A percentile compares a stretch with the other conserved stretches of the same genome.
phyloP scores from a whole-genome alignment of 2,329 filamentous ascomycete species.

The Apiospora malaysiana region DNA sequence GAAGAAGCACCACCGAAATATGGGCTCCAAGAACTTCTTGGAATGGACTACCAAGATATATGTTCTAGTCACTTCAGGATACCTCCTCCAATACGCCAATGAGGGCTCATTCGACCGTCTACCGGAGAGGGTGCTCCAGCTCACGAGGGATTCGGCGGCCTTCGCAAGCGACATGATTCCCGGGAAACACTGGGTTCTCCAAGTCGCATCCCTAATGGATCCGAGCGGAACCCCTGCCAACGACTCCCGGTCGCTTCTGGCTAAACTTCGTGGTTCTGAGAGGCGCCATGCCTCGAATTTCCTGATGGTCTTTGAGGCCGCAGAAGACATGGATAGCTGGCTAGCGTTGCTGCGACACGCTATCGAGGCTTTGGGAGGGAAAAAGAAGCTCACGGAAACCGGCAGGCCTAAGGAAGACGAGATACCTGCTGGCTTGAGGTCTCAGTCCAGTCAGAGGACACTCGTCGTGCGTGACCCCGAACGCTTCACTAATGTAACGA shows the following conservation, averaged over 20 bases:
- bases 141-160: constrained; percentile 77
- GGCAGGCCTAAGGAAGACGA: constrained; percentile 56
- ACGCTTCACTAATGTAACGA: constrained; percentile 50
- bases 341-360: constrained; percentile 70
- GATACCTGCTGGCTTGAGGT: constrained; percentile 39
- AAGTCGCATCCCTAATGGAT: constrained; percentile 72
- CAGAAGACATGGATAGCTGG: constrained; percentile 80
- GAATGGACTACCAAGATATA: constrained; percentile 77
- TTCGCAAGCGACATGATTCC: constrained; percentile 83
- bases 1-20: constrained; percentile 53
- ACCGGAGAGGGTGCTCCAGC: constrained; percentile 75
- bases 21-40: constrained; percentile 50
- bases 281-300: constrained; percentile 67
- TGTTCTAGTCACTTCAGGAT: constrained; percentile 72
- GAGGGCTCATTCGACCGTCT: constrained; percentile 73
- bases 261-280: constrained; percentile 64
- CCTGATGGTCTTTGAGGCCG: constrained; percentile 74
- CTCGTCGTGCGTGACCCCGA: constrained; percentile 54
- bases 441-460: constrained; percentile 52
- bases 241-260: constrained; percentile 67
- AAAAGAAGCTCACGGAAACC: constrained; percentile 65
- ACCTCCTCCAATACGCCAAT: constrained; percentile 75
- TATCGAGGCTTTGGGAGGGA: constrained; percentile 74
- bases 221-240: constrained; percentile 57
- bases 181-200: constrained; percentile 80